phyloP scores from a whole-genome alignment of 1,139 yeast genomes.

The Suhomyces anneliseae region DNA sequence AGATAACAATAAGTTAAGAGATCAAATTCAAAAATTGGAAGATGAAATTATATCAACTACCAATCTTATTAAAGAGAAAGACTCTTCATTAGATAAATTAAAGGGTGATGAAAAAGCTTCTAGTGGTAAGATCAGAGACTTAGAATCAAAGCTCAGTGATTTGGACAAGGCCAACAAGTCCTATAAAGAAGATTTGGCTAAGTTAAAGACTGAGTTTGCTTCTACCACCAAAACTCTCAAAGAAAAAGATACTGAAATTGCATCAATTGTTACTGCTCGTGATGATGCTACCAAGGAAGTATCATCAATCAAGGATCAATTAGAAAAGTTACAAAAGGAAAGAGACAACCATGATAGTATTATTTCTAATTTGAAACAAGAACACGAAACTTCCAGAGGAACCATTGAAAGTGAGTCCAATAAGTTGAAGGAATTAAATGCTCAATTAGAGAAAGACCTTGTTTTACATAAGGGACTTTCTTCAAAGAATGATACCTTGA shows the following conservation, averaged over 20 bases:
- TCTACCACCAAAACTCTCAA: constrained; percentile 9
- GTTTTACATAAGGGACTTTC: constrained; percentile 9
- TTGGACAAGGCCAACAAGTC: constrained; percentile 19
- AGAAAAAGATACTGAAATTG: constrained; percentile 16
- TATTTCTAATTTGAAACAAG: constrained; percentile 20
- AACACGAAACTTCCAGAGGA: constrained; percentile 16
- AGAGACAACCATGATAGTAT: constrained; percentile 20
- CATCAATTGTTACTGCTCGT: constrained; percentile 19
- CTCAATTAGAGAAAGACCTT: constrained; percentile 13
- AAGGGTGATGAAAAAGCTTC: constrained; percentile 25
- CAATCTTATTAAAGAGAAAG: constrained; percentile 29
- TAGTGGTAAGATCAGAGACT: constrained; percentile 10
- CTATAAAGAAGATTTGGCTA: constrained; percentile 17
- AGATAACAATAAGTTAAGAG: constrained; percentile 22
- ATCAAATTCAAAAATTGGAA: constrained; percentile 55
- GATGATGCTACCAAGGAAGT: constrained; percentile 8
- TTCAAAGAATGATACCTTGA: constrained; percentile 11
- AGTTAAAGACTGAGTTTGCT: constrained; percentile 10
- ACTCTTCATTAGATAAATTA: constrained; percentile 24
- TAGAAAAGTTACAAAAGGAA: constrained; percentile 11
- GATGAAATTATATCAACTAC: constrained; percentile 33
- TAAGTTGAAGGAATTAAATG: constrained; percentile 15
- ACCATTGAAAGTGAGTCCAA: constrained; percentile 12
- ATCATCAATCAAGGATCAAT: constrained; percentile 9
- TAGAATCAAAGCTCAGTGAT: constrained; percentile 15